These are phyloP conservation scores for Curvularia hawaiiensis DNA, from an alignment of 2,329 filamentous ascomycete species.

Conservation along the genomic window DNA sequence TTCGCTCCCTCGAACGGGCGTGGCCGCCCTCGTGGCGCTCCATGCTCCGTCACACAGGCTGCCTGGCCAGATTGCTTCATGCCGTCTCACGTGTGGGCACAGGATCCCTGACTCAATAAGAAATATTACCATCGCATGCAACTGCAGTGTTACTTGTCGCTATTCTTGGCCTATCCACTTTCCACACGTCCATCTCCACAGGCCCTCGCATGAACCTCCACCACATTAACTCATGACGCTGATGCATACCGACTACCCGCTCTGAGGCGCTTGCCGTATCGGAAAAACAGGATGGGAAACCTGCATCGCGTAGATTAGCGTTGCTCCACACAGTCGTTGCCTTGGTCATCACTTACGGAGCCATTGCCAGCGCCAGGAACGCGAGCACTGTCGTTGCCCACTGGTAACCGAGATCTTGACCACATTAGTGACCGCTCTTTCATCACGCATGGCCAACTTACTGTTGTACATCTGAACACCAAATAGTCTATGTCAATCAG, in stretches of 20 bases:
- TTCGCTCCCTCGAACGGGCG: conserved; percentile 35
- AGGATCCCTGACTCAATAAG: conserved; percentile 42
- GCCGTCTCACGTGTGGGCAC: conserved; percentile 42
- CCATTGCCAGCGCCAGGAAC: conserved; percentile 57
- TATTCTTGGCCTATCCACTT: conserved; percentile 35
- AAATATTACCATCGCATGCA: conserved; percentile 38
- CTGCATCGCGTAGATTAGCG: conserved; percentile 43
- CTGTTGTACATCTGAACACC: conserved; percentile 59
- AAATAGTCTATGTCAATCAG: conserved; percentile 32
- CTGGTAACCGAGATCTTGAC: conserved; percentile 54
- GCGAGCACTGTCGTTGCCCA: conserved; percentile 56
- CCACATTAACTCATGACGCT: conserved; percentile 29
- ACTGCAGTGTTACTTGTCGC: conserved; percentile 41
- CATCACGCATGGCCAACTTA: conserved; percentile 47
- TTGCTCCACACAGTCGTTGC: conserved; percentile 31
- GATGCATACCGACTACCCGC: conserved; percentile 55
- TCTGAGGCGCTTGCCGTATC: conserved; percentile 56
- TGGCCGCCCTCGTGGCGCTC: conserved; percentile 46
- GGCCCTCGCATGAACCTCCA: conserved; percentile 6
- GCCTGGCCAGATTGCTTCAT: conserved; percentile 40
- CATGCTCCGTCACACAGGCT: conserved; percentile 33
- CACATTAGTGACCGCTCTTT: conserved; percentile 54
- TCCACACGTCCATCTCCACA: conserved; percentile 19
- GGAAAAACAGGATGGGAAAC: conserved; percentile 56
- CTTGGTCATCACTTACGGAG: conserved; percentile 45